Conservation (phyloP, 140 eudicot species). For the Anethum foeniculum region DNA sequence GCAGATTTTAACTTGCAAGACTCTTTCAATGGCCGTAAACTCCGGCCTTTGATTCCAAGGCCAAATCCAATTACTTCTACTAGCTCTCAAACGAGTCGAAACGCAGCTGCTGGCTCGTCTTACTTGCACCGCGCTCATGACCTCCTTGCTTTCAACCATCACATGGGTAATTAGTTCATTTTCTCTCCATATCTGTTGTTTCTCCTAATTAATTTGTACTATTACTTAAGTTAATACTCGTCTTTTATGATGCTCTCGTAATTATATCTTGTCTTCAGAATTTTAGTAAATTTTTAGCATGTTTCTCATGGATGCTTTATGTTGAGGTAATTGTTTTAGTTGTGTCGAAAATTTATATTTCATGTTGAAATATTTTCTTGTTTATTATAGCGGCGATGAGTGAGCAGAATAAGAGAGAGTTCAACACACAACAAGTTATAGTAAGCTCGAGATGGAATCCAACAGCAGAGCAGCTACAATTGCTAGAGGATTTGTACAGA, state of each 20-base stretch:
- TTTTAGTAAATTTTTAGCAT: no score
- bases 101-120: conserved; percentile 3
- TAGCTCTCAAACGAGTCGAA: conserved; percentile 4
- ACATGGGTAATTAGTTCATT: conserved; percentile 29
- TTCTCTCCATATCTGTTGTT: not conserved
- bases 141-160: conserved; percentile 42
- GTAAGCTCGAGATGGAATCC: conserved; percentile 94
- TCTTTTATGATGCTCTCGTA: no score
- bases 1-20: conserved; percentile 41
- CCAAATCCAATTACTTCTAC: conserved; percentile 21
- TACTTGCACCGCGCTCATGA: conserved; percentile 32
- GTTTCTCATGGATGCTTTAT: no score
- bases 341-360: not conserved
- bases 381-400: conserved; percentile 16
- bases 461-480: conserved; percentile 71
- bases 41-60: conserved; percentile 55
- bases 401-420: conserved; percentile 49
- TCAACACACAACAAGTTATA: conserved; percentile 43
- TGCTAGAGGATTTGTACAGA: conserved; percentile 66
- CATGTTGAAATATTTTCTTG: not conserved
- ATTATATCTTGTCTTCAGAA: no score
- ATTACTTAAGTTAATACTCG: no score
- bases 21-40: conserved; percentile 40
- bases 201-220: no score
- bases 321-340: no score